Evolutionary conservation across 1,284 basidiomycete species (phyloP), one percentile per base, ranked within the genome.

Genomic region (Cutaneotrichosporon cavernicola): DNA sequence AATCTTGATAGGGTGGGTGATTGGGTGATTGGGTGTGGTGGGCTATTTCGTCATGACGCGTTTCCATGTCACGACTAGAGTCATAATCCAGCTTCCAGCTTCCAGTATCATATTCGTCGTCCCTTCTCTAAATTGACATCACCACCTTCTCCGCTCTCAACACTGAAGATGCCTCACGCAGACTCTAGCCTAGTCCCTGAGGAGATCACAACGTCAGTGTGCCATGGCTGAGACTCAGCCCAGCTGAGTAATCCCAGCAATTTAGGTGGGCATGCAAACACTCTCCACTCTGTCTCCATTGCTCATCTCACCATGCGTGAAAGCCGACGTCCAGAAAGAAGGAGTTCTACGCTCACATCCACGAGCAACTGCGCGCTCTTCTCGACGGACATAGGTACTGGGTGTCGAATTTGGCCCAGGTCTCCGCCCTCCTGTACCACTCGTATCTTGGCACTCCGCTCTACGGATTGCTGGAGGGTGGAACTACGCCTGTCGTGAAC

Each of bases 391-490:
- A 92, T 70, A 81, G 86, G 60, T 85, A 87, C 72, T 94, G 91
- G 91, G 91, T 93, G 31, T 87, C 90, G n/a, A 93, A 92, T 76
- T 84, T 93, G 32, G 86, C 91, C 52, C 94, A 93, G 76, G 85
- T 89, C 0, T 86, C 90, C 46, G 87, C 91, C 18, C 78, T 93
- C 56, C 84, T 95, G 56, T 94, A 87, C 81, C 87, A 88, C 74
- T 85, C 90, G 14, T 85, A 92, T 55, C 83, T 86, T 51, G 87
- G 89, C 66, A 81, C 84, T 21, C 75, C 83, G 34, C 80, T 87
- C 70, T 93, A 92, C 74, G 91, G 90, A 34, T 30, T 65, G 2
- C 49, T 52, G 0, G 51, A 62, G 38, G 61, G 53, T 30, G 47
- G 67, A 49, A 51, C 84, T 83, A 63, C 84, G 84, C 72, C 77